Base-by-base conservation (phyloP, 768 basidiomycete species). In the Auricularia cornea region DNA sequence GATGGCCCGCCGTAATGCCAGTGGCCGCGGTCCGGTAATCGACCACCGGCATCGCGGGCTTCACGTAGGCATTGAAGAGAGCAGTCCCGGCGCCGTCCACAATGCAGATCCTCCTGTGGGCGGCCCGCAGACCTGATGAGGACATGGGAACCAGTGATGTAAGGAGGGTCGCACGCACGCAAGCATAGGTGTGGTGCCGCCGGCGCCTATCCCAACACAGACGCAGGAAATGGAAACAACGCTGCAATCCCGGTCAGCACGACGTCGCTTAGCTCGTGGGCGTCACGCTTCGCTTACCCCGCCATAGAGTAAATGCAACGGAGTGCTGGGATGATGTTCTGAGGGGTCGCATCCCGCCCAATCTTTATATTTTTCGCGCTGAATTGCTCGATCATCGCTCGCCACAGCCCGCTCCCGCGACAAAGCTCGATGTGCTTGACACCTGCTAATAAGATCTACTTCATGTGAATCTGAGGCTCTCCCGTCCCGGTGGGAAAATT, bases 1-100 rank as follows among this genome's bases (percentile, higher is more conserved):
- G 72, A 65, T 79, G 72, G 3, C 67, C 60, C 59, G 75, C 69
- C 60, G 75, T 72, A 54, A 84, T 66, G 32, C 83, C 83, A 14
- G 90, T 91, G 6, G 82, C 82, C 48, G 79, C 75, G 35, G 88
- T 88, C 52, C 89, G 81, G 69, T 88, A 90, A 72, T 91, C 89
- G 60, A 86, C 86, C 32, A 90, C 85, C 71, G 83, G 70, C 63
- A 66, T 84, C 83, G 81, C 82, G 56, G 84, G 84, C 26, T 75
- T 78, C 59, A 85, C 83, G 68, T 74, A 79, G 38, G 79, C 80
- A 67, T 84, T 83, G 59, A 81, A 70, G 28, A 84, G 61, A 6
- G 75, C 66, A 32, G 72, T 64, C 18, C 83, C 83, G 65, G 75
- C 72, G 65, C 81, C 83, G 70, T 84, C 80, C 16, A 77, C 75